Percentiles rank a stretch among this genome's conserved stretches.
phyloP scores from a whole-genome alignment of 495 filamentous ascomycete species.

The Penicillium desertorum region DNA sequence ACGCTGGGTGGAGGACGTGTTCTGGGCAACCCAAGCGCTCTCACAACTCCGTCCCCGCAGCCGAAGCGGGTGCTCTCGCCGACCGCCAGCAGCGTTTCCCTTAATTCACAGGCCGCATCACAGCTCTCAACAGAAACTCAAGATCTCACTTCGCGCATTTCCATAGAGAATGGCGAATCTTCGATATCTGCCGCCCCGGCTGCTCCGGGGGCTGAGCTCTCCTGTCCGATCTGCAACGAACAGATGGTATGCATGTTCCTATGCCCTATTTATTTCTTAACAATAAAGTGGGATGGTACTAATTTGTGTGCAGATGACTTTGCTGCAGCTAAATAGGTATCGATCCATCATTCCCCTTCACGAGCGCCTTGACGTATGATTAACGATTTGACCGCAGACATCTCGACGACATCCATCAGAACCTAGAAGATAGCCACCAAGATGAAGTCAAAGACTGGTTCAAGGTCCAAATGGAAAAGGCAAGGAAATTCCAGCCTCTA shows the following conservation, averaged over 20 bases:
- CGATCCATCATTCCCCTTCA: constrained; percentile 3
- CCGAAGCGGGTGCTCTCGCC: constrained; percentile 57
- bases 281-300: constrained; percentile 16
- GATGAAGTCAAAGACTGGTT: constrained; percentile 99
- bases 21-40: constrained; percentile 75
- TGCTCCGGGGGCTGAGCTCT: constrained; percentile 62
- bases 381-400: constrained; percentile 55
- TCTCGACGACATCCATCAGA: constrained; percentile 90
- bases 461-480: constrained; percentile 91
- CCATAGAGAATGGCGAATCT: constrained; percentile 52
- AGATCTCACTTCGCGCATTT: constrained; percentile 59
- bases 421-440: constrained; percentile 89
- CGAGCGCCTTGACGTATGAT: constrained; percentile 14
- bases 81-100: constrained; percentile 58
- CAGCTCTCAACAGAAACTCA: constrained; percentile 57
- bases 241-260: constrained; percentile 69
- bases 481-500: constrained; percentile 91
- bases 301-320: constrained; percentile 63
- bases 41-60: constrained; percentile 60
- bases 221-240: constrained; percentile 94
- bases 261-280: background rate
- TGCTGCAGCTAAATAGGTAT: constrained; percentile 89
- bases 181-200: constrained; percentile 50
- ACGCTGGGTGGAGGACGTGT: constrained; percentile 88
- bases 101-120: constrained; percentile 61